These are phyloP conservation scores for Rubroshorea leprosula DNA, from an alignment of 345 rosid genomes.

Conservation along the genomic window DNA sequence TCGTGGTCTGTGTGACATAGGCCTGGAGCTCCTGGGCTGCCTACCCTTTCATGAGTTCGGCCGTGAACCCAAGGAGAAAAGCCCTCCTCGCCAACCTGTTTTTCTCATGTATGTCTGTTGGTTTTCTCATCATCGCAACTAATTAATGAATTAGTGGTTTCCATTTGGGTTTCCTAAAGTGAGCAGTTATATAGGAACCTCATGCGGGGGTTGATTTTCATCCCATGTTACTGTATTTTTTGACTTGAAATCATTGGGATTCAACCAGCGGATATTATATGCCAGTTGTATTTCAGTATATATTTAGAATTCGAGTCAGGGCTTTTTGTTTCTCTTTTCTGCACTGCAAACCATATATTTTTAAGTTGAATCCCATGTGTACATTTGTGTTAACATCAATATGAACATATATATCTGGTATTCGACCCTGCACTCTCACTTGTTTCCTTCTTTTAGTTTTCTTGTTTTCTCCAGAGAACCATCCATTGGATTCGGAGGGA, in stretches of 20 bases:
- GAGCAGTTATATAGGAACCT: conserved; percentile 24
- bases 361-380: too few species aligned
- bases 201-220: not conserved
- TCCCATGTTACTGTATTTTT: conserved; percentile 11
- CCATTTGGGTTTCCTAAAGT: conserved; percentile 9
- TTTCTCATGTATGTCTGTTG: conserved; percentile 97
- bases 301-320: too few species aligned
- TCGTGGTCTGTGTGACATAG: conserved; percentile 56
- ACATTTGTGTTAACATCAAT: too few species aligned
- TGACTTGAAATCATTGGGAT: not conserved
- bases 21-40: conserved; percentile 91
- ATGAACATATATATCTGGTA: too few species aligned
- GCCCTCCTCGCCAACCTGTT: conserved; percentile 75
- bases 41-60: conserved; percentile 77
- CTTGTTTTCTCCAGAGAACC: too few species aligned
- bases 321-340: too few species aligned
- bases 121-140: conserved; percentile 87
- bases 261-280: not conserved
- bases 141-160: conserved; percentile 19
- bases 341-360: too few species aligned
- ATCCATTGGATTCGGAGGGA: too few species aligned
- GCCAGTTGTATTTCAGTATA: not conserved
- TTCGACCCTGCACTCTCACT: too few species aligned
- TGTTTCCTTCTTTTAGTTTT: too few species aligned
- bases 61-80: conserved; percentile 63